A percentile compares a stretch with the other conserved stretches of the same genome.
phyloP scores from a whole-genome alignment of 2,329 filamentous ascomycete species.

The Colletotrichum horii region DNA sequence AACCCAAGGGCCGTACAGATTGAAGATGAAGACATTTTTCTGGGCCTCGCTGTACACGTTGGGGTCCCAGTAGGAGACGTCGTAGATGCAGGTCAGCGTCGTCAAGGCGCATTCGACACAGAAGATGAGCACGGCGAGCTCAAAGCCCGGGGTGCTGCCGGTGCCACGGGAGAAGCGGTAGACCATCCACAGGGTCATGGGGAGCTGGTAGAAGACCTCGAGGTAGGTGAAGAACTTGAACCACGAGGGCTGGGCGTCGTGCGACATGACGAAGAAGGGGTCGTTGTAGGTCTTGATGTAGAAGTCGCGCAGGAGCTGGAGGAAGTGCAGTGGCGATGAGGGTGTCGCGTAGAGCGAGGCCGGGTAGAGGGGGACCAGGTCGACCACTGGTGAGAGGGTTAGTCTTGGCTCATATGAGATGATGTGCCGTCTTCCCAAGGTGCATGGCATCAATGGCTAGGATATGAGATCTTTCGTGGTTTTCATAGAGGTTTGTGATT shows the following conservation, averaged over 20 bases:
- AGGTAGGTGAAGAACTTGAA: conserved; percentile 56
- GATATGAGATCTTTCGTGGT: background rate
- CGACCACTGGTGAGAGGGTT: conserved; percentile 47
- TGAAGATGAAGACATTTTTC: conserved; percentile 52
- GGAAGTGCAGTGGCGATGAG: conserved; percentile 51
- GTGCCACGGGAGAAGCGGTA: conserved; percentile 36
- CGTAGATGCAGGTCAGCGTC: conserved; percentile 55
- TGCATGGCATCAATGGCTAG: background rate
- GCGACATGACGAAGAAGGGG: conserved; percentile 51
- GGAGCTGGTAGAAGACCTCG: conserved; percentile 56
- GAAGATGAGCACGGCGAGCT: conserved; percentile 58
- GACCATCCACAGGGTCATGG: conserved; percentile 54
- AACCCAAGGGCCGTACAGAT: conserved; percentile 57
- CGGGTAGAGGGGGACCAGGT: conserved; percentile 60
- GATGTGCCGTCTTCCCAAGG: background rate
- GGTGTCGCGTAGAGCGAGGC: conserved; percentile 44
- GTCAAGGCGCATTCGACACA: conserved; percentile 57
- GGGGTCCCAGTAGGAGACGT: conserved; percentile 54
- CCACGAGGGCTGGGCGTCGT: conserved; percentile 47
- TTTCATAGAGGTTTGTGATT: background rate
- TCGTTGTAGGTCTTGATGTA: conserved; percentile 57
- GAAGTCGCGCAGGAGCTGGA: conserved; percentile 48
- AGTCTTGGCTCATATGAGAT: background rate
- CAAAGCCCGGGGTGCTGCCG: conserved; percentile 39
- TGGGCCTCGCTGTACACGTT: conserved; percentile 46